Base-by-base conservation (phyloP, 164 flowering plant genomes). In the Macadamia tetraphylla region DNA sequence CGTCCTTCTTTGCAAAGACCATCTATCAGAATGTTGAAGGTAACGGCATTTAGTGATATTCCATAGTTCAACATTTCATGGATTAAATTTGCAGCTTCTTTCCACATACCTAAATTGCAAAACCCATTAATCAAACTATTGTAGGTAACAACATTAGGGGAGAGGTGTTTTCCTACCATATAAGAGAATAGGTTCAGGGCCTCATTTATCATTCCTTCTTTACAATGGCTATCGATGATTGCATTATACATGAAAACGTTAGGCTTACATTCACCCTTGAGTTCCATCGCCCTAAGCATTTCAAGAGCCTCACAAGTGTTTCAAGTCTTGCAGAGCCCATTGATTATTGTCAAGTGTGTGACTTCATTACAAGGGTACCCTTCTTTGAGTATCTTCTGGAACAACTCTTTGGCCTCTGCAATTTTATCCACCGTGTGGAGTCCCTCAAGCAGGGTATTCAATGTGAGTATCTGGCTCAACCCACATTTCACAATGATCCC, bases 261-360 rank as follows among this genome's bases (percentile, higher is more conserved):
- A 3, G 66, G 66, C 9, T 35, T 17, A 43, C n/a, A 40, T 18
- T 35, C 14, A 7, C n/a, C 40, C 18, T 55, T 29, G 23, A 9
- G 18, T 6, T 56, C 62, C 72, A 69, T 69, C 1, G 1, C 40
- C 62, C 35, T 62, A 0, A 69, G 32, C 51, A 62, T 42, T 3
- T 18, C 44, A 35, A 69, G 23, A 62, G 72, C 72, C 0, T 6
- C 10, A 14, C 7, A 1, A 46, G 30, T 40, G n/a, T 11, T 8
- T 8, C 66, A 67, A 7, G 40, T 15, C 56, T 70, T 70, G 58
- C 67, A 70, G 6, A 70, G 51, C 10, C 66, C 66, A 35, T 63
- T 63, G 0, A 70, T 30, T n/a, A 70, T 55, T 1, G 62, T 52
- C 51, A 32, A 29, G 61, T 31, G 52, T 0, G 71, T 69, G 55